A percentile compares a stretch with the other conserved stretches of the same genome.
Evolutionary conservation across 2,329 filamentous ascomycete genomes (phyloP).

Genomic region (Podosphaera xanthii): DNA sequence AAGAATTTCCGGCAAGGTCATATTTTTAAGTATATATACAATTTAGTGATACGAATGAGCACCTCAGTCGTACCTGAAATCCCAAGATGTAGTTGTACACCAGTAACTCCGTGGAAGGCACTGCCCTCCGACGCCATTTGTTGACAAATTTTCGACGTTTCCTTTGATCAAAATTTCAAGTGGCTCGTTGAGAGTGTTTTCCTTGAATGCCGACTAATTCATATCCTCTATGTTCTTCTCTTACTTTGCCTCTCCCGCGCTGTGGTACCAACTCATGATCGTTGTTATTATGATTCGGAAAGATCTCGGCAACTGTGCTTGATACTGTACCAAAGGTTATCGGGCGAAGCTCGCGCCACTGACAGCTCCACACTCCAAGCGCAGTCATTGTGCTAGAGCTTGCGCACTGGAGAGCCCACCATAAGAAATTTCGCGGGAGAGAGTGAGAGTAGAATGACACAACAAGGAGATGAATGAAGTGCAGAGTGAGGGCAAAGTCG

Average conservation of each 20-base stretch:
- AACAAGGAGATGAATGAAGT: conserved; percentile 58
- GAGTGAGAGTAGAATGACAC: conserved; percentile 57
- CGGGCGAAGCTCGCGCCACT: conserved; percentile 68
- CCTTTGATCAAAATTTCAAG: no score
- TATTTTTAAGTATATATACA: no score
- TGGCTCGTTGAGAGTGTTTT: conserved; percentile 3
- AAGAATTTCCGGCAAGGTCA: no score
- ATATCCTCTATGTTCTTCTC: conserved; percentile 35
- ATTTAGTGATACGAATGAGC: no score
- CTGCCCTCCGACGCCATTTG: no score
- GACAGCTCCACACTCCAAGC: conserved; percentile 75
- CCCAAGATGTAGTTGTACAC: no score
- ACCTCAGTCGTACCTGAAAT: no score
- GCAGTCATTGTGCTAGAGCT: conserved; percentile 41
- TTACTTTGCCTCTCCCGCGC: conserved; percentile 26
- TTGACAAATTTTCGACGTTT: no score
- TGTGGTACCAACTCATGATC: conserved; percentile 22
- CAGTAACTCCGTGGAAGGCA: no score
- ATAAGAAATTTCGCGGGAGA: conserved; percentile 57
- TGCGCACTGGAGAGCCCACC: conserved; percentile 53
- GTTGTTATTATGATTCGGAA: conserved; percentile 4
- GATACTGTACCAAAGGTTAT: conserved; percentile 48
- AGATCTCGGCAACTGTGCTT: conserved; percentile 4
- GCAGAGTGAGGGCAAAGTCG: conserved; percentile 80
- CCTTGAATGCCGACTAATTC: conserved; percentile 37